phyloP scores from a whole-genome alignment of 805 yeast species.

The Vanderwaltozyma verrucispora region DNA sequence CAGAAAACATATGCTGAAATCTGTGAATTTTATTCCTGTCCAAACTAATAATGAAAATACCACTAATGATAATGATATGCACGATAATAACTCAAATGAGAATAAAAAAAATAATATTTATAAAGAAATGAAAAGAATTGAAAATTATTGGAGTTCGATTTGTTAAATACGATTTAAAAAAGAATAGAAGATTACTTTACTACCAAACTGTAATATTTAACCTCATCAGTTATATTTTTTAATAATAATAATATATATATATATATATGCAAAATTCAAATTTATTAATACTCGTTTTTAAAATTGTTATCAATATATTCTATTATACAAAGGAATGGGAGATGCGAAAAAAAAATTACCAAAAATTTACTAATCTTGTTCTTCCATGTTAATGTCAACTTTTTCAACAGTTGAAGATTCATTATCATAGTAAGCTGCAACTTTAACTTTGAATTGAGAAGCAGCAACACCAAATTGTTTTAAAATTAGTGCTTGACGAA shows the following conservation, averaged over 20 bases:
- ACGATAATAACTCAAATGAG: neutral
- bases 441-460: constrained; percentile 75
- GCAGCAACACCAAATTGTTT: constrained; percentile 96
- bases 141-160: constrained; percentile 20
- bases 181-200: no score
- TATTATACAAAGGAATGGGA: neutral
- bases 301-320: neutral
- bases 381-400: constrained; percentile 29
- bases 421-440: constrained; percentile 68
- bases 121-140: constrained; percentile 7
- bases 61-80: no score
- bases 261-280: no score
- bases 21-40: constrained; percentile 6
- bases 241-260: no score
- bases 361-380: constrained; percentile 1
- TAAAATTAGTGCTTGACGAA: constrained; percentile 80
- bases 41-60: neutral
- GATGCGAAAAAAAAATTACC: no score
- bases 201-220: no score
- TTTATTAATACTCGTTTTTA: no score
- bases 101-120: neutral
- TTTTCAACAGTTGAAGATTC: constrained; percentile 33
- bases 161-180: constrained; percentile 5
- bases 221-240: no score
- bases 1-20: constrained; percentile 11